These are phyloP conservation scores for Crotalaria pallida DNA, from an alignment of 306 rosid species.

Conservation along the genomic window DNA sequence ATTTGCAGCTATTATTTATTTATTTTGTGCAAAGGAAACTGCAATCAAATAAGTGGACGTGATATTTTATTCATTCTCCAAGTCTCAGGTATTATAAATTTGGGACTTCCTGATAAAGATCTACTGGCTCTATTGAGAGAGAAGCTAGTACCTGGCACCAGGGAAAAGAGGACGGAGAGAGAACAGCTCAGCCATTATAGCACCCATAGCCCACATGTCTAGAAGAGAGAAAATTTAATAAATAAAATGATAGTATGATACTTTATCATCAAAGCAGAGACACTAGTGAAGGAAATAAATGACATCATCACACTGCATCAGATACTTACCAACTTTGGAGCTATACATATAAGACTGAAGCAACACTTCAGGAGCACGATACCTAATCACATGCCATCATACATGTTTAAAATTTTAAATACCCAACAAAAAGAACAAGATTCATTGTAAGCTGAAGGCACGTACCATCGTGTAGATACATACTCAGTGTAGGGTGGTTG, in stretches of 20 bases:
- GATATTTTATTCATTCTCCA: background rate
- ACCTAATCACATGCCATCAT: conserved; percentile 47
- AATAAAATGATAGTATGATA: background rate
- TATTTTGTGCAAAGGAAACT: background rate
- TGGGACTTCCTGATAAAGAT: background rate
- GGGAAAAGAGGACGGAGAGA: conserved; percentile 95
- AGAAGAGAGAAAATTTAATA: background rate
- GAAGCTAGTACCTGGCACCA: conserved; percentile 57
- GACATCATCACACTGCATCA: background rate
- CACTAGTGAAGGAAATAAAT: background rate
- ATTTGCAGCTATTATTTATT: background rate
- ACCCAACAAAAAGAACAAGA: background rate
- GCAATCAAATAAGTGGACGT: background rate
- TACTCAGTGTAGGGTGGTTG: conserved; percentile 93
- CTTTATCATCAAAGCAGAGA: background rate
- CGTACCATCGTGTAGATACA: conserved; percentile 94
- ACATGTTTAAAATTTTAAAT: background rate
- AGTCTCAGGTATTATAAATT: background rate
- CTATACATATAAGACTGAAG: conserved; percentile 83
- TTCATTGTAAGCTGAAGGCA: background rate
- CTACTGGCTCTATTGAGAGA: background rate
- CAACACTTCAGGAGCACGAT: conserved; percentile 98
- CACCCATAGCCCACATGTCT: conserved; percentile 99
- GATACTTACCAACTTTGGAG: conserved; percentile 85
- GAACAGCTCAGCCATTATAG: conserved; percentile 92